These are phyloP conservation scores for Penicillium flavigenum DNA, from an alignment of 495 filamentous ascomycete genomes.

Conservation along the genomic window DNA sequence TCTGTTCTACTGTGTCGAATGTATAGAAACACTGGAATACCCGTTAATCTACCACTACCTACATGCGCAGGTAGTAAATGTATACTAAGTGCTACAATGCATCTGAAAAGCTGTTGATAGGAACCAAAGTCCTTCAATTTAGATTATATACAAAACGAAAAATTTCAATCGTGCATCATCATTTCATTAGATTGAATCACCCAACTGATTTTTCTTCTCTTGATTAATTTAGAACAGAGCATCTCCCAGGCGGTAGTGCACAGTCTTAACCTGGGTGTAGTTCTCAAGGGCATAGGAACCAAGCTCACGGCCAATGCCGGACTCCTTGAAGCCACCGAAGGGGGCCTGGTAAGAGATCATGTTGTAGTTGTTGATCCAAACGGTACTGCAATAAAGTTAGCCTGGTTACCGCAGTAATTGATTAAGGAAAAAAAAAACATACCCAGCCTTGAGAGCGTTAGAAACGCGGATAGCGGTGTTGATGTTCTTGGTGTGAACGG, in stretches of 20 bases:
- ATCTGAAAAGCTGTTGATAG: background rate
- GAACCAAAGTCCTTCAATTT: constrained; percentile 11
- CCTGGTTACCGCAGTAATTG: background rate
- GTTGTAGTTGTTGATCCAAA: constrained; percentile 97
- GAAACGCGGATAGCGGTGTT: constrained; percentile 89
- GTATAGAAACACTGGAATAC: too few species aligned
- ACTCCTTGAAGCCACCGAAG: constrained; percentile 93
- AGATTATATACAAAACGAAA: constrained; percentile 17
- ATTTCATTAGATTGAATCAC: constrained; percentile 3
- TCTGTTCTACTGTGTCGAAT: too few species aligned
- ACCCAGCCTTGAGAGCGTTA: constrained; percentile 76
- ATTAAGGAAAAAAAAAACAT: too few species aligned
- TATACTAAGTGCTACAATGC: background rate
- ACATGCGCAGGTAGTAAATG: too few species aligned
- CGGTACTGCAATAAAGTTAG: constrained; percentile 53
- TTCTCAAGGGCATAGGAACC: constrained; percentile 90
- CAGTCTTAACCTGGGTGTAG: constrained; percentile 82
- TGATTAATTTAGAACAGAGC: constrained; percentile 52
- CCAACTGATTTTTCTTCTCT: background rate
- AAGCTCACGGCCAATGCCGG: constrained; percentile 89
- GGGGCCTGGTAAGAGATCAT: constrained; percentile 76
- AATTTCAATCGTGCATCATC: constrained; percentile 16
- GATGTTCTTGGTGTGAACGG: constrained; percentile 88
- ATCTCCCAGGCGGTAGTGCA: constrained; percentile 61
- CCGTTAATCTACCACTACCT: too few species aligned